Percentiles rank a stretch among this genome's conserved stretches.
Conservation (phyloP, 2,329 filamentous ascomycete species). For the Hyphodiscus sp. region DNA sequence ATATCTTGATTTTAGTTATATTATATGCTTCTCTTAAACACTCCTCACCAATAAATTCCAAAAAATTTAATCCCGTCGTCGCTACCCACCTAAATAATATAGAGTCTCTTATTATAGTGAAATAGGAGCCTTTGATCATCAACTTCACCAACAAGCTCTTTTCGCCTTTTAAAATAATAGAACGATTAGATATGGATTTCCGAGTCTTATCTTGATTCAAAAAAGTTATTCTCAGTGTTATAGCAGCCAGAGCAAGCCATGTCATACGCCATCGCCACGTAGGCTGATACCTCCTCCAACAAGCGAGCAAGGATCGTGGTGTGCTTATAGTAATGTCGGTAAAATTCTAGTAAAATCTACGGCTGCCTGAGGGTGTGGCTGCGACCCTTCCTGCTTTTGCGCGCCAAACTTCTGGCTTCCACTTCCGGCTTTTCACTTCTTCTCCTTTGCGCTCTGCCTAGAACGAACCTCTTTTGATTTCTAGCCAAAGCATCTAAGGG, state of each 20-base stretch:
- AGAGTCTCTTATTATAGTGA: too few relatives aligned
- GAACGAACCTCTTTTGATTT: conserved; percentile 11
- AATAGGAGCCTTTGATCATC: too few relatives aligned
- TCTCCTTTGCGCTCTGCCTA: conserved; percentile 8
- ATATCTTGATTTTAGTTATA: not conserved
- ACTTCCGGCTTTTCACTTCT: conserved; percentile 8
- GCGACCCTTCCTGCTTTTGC: not conserved
- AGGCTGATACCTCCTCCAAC: too few relatives aligned
- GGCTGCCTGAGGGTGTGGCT: not conserved
- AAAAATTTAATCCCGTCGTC: not conserved
- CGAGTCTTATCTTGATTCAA: not conserved
- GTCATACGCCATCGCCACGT: too few relatives aligned
- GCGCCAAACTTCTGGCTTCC: conserved; percentile 6
- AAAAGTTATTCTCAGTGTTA: too few relatives aligned
- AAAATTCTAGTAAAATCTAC: not conserved
- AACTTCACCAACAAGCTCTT: too few relatives aligned
- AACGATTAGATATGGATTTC: not conserved
- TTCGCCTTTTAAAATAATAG: not conserved
- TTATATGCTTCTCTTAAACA: not conserved
- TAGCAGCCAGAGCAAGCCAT: too few relatives aligned
- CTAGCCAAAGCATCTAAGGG: conserved; percentile 4
- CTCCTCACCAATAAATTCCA: too few relatives aligned
- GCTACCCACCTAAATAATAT: not conserved
- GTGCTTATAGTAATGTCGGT: too few relatives aligned
- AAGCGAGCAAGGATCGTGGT: too few relatives aligned